Conservation (phyloP, 495 filamentous ascomycete species). For the Hypoxylon rickii region DNA sequence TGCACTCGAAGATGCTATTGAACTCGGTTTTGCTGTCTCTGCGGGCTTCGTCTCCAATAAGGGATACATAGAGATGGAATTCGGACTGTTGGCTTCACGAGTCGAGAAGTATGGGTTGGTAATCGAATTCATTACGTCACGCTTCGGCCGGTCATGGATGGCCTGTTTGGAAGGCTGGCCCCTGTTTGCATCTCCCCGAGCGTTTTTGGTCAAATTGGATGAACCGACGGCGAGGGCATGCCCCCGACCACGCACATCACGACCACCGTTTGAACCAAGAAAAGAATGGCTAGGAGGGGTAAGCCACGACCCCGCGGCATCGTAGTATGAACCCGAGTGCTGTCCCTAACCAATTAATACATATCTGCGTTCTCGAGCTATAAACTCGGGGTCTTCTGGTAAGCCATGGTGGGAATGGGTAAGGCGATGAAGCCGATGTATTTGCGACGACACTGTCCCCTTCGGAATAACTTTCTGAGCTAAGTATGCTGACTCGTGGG, state of each 20-base stretch:
- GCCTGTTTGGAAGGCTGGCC: conserved; percentile 5
- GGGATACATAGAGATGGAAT: not conserved
- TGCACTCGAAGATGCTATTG: not conserved
- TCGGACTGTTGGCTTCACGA: not conserved
- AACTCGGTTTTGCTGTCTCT: not conserved
- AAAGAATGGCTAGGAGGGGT: conserved; percentile 14
- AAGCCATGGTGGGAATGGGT: conserved; percentile 15
- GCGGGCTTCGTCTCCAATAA: not conserved
- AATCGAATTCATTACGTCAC: not conserved
- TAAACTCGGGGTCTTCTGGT: conserved; percentile 21
- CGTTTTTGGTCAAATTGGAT: not conserved
- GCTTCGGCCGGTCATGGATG: not conserved
- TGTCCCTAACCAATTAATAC: conserved; percentile 27
- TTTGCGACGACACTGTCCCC: conserved; percentile 29
- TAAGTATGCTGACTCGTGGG: not conserved
- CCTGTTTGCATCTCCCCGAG: not conserved
- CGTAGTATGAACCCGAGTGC: conserved; percentile 32
- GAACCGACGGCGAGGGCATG: conserved; percentile 2
- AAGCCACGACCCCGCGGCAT: conserved; percentile 17
- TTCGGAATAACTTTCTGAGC: conserved; percentile 17
- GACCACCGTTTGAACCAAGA: conserved; percentile 9
- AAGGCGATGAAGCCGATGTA: conserved; percentile 27
- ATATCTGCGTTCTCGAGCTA: conserved; percentile 27
- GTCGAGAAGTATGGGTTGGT: conserved; percentile 8
- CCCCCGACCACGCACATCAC: not conserved